Percentiles rank a stretch among this genome's conserved stretches.
These are phyloP conservation scores for Talaromyces sp. DNA, from an alignment of 2,329 filamentous ascomycete species.

Conservation along the genomic window DNA sequence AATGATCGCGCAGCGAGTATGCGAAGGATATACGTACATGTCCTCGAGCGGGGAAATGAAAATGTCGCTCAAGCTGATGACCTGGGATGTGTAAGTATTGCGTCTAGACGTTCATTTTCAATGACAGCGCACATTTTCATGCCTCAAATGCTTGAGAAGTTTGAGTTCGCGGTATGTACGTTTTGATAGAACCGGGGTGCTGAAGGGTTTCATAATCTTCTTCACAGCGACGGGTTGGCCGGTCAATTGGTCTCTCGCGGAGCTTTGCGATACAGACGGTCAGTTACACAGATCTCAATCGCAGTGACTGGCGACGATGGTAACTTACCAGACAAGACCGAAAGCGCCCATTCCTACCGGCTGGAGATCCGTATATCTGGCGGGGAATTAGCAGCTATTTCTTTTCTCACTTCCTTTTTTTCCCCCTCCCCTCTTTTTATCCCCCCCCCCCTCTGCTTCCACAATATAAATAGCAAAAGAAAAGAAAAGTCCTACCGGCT, in stretches of 20 bases:
- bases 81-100: slow-evolving; percentile 48
- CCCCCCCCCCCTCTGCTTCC: not conserved
- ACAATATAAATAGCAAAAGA: not conserved
- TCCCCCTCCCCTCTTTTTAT: not conserved
- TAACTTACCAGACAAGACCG: slow-evolving; percentile 84
- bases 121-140: slow-evolving; percentile 74
- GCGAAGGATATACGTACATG: slow-evolving; percentile 62
- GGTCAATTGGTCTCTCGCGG: slow-evolving; percentile 95
- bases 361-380: slow-evolving; percentile 93
- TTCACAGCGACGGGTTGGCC: slow-evolving; percentile 96
- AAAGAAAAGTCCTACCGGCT: slow-evolving; percentile 65
- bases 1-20: not conserved
- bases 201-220: slow-evolving; percentile 99
- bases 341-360: slow-evolving; percentile 99
- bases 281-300: slow-evolving; percentile 13
- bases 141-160: slow-evolving; percentile 87
- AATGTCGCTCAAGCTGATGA: slow-evolving; percentile 98
- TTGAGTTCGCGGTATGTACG: slow-evolving; percentile 97
- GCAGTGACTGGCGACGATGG: not conserved
- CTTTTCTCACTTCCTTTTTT: slow-evolving; percentile 20
- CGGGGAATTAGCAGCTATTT: not conserved
- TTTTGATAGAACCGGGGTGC: slow-evolving; percentile 97
- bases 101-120: not conserved
- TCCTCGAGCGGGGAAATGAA: slow-evolving; percentile 99
- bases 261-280: slow-evolving; percentile 52